phyloP scores from a whole-genome alignment of 129 eudicot genomes.

The Sambucus nigra region DNA sequence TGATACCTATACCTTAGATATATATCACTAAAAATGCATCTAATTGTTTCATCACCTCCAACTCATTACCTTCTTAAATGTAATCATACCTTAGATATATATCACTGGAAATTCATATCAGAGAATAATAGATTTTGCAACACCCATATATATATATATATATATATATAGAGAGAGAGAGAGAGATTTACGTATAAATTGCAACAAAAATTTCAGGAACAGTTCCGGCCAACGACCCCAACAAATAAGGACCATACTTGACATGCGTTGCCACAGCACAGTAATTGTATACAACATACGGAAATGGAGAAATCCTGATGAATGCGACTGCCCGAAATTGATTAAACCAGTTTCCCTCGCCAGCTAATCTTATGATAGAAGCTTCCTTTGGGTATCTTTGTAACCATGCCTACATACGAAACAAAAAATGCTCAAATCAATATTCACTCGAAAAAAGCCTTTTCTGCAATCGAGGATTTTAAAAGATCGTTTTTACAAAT shows the following conservation, averaged over 20 bases:
- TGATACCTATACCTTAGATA: too few species aligned
- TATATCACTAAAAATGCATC: too few species aligned
- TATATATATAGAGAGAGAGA: background rate
- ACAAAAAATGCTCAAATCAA: background rate
- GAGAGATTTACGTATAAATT: slow-evolving; percentile 72
- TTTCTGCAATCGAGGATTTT: background rate
- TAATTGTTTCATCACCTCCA: too few species aligned
- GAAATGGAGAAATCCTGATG: slow-evolving; percentile 87
- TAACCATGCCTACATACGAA: slow-evolving; percentile 48
- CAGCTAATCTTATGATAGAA: slow-evolving; percentile 74
- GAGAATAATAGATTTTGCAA: too few species aligned
- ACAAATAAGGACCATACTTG: slow-evolving; percentile 68
- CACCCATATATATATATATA: background rate
- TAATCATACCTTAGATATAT: background rate
- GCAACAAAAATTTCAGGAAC: slow-evolving; percentile 84
- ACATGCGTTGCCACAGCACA: slow-evolving; percentile 87
- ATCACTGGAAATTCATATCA: background rate
- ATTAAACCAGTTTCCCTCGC: slow-evolving; percentile 70
- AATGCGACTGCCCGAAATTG: slow-evolving; percentile 73
- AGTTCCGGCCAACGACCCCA: slow-evolving; percentile 76
- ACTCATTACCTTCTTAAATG: background rate
- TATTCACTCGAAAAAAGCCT: background rate
- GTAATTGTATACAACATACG: slow-evolving; percentile 70
- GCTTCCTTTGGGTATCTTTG: slow-evolving; percentile 81
- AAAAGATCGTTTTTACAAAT: background rate